Conservation (phyloP, 495 filamentous ascomycete species). For the Neurospora africana region DNA sequence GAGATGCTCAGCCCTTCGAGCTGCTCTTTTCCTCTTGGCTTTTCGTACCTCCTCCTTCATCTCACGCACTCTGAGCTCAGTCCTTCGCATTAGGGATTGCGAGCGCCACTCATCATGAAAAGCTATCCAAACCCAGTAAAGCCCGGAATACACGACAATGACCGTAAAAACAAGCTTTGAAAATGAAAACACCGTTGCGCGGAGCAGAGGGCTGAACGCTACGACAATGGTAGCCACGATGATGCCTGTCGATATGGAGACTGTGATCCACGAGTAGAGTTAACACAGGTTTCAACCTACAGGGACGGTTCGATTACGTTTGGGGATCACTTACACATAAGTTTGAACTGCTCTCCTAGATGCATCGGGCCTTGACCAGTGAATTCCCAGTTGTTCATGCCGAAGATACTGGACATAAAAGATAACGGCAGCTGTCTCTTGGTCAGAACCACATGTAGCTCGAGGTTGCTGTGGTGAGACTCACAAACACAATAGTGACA, state of each 20-base stretch:
- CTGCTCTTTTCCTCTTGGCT: not conserved
- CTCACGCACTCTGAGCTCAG: conserved; percentile 1
- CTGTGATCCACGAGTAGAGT: too few relatives aligned
- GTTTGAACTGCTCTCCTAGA: conserved; percentile 10
- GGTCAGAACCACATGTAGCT: too few relatives aligned
- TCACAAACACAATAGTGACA: conserved; percentile 47
- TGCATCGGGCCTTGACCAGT: conserved; percentile 3
- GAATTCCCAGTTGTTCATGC: conserved; percentile 27
- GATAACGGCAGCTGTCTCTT: conserved; percentile 27
- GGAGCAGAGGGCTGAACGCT: conserved; percentile 8
- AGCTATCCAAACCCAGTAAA: conserved; percentile 13
- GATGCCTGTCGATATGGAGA: conserved; percentile 20
- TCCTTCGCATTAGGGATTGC: not conserved
- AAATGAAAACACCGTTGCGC: conserved; percentile 6
- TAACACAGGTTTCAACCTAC: too few relatives aligned
- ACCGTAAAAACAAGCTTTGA: conserved; percentile 4
- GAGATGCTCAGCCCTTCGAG: not conserved
- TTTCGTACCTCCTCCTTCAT: conserved; percentile 7
- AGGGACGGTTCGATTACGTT: too few relatives aligned
- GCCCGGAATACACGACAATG: conserved; percentile 5
- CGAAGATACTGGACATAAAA: conserved; percentile 27
- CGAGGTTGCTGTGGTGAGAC: too few relatives aligned
- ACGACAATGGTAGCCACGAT: conserved; percentile 14
- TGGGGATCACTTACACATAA: conserved; percentile 15
- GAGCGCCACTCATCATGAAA: not conserved